A percentile compares a stretch with the other conserved stretches of the same genome.
Conservation (phyloP, 768 basidiomycete genomes). For the Rhodotorula graminis region DNA sequence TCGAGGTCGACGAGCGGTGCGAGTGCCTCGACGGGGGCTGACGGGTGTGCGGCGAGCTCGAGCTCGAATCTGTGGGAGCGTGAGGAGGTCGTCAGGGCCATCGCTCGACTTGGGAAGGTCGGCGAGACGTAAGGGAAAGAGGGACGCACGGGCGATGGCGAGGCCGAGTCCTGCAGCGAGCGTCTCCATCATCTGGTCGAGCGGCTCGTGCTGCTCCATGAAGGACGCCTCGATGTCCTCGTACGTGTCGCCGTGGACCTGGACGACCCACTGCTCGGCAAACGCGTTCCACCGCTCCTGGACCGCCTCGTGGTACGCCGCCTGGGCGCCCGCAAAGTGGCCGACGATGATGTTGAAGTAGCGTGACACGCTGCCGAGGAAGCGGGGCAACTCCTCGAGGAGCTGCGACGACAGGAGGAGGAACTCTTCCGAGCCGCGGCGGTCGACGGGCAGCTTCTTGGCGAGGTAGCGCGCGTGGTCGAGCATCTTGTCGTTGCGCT, state of each 20-base stretch:
- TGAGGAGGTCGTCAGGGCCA: too few species aligned
- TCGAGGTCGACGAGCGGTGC: neutral
- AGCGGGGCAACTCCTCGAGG: conserved; percentile 41
- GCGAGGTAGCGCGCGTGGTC: conserved; percentile 33
- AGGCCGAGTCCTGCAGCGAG: conserved; percentile 31
- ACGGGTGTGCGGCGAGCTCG: neutral
- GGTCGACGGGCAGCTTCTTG: conserved; percentile 28
- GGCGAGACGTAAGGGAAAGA: neutral
- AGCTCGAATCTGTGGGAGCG: neutral
- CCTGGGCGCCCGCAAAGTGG: conserved; percentile 33
- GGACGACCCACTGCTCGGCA: conserved; percentile 17
- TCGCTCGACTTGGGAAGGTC: too few species aligned
- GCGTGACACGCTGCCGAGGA: conserved; percentile 39
- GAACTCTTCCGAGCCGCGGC: conserved; percentile 37
- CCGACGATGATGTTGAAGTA: conserved; percentile 40
- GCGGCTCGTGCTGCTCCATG: conserved; percentile 16
- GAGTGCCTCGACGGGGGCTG: neutral
- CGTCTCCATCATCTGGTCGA: conserved; percentile 34
- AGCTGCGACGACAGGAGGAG: conserved; percentile 39
- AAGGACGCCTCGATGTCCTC: conserved; percentile 12
- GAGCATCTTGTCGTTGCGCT: conserved; percentile 39
- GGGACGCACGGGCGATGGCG: conserved; percentile 16
- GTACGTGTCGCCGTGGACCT: conserved; percentile 6
- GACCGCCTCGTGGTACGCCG: conserved; percentile 30
- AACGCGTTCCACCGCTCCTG: conserved; percentile 27